Percentiles rank a stretch among this genome's conserved stretches.
These are phyloP conservation scores for Phlebiopsis gigantea DNA, from an alignment of 768 basidiomycete genomes.

Conservation along the genomic window DNA sequence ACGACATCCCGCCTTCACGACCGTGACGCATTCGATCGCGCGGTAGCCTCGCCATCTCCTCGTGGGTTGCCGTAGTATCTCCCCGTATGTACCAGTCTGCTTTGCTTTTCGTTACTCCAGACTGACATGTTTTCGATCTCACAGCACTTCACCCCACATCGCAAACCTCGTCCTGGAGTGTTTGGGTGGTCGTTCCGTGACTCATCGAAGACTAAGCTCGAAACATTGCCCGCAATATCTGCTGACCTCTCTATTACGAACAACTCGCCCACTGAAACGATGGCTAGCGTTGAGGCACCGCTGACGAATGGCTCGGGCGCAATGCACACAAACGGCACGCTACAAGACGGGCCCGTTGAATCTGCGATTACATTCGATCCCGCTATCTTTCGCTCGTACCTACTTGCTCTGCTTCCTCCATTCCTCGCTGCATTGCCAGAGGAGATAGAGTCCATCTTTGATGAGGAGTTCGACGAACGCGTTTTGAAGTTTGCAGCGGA, in stretches of 20 bases:
- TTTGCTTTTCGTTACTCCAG: background rate
- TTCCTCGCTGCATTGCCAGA: constrained; percentile 65
- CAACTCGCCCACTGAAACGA: constrained; percentile 6
- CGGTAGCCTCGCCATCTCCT: constrained; percentile 9
- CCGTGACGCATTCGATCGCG: constrained; percentile 4
- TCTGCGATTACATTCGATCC: constrained; percentile 56
- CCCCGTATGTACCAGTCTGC: constrained; percentile 4
- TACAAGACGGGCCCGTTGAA: constrained; percentile 29
- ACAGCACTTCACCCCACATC: constrained; percentile 14
- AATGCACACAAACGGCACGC: constrained; percentile 16
- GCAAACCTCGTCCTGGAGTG: constrained; percentile 13
- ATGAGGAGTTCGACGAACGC: constrained; percentile 69
- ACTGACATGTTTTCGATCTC: constrained; percentile 11
- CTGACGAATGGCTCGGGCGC: constrained; percentile 16
- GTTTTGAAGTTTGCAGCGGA: constrained; percentile 74
- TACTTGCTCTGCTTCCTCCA: constrained; percentile 70
- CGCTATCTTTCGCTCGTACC: constrained; percentile 63
- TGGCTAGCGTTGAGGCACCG: constrained; percentile 14
- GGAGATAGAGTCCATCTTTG: constrained; percentile 66
- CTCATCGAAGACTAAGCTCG: constrained; percentile 10
- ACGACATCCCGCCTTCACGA: constrained; percentile 10
- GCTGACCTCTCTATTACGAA: background rate
- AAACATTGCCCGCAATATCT: background rate
- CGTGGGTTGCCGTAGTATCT: constrained; percentile 8
- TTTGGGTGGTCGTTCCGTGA: constrained; percentile 14